Evolutionary conservation across 1,284 basidiomycete species (phyloP), one percentile per base, ranked within the genome.

Genomic region (Rhodotorula sp.): DNA sequence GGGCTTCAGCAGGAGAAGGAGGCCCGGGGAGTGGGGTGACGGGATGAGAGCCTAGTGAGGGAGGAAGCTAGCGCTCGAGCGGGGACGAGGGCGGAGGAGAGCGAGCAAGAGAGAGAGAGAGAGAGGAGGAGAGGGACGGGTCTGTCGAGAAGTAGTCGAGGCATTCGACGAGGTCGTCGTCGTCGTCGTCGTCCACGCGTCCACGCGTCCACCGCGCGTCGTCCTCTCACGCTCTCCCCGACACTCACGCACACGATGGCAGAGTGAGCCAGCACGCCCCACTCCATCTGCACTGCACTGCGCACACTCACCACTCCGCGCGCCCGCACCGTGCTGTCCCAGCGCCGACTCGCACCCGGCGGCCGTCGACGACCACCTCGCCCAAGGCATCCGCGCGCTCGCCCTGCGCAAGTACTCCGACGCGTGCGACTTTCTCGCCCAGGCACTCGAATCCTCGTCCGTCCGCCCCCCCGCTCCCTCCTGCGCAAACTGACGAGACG

Each of bases 361-460:
- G 1, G 20, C 40, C 5, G 30, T 40, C 13, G 50, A 53, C 30
- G 62, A 67, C 31, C 57, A 62, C 62, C 61, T 74, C 50, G 72
- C 70, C 1, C 67, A 60, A n/a, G 72, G 72, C 6, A 65, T 70
- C 47, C 59, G 62, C 26, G 22, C 62, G 4, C 64, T 74, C 37
- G 68, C 73, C 4, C 64, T 72, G 48, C 64, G 64, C 22, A 68
- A 67, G 53, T 72, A 64, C 24, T 8, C 54, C 8, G 50, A 70
- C 40, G 73, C 73, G 10, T 70, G 65, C 53, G 73, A 74, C 55
- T 37, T 51, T 4, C 66, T 74, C 63, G 55, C 66, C 24, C 63
- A 56, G 4, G 73, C 73, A 15, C 66, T 74, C 58, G 70, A 74
- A 30, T 26, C 44, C 7, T 26, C 71, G 72, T 69, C 10, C 28